Conservation (phyloP, 371 early-diverging fungal species). For the Nosema granulosis region DNA sequence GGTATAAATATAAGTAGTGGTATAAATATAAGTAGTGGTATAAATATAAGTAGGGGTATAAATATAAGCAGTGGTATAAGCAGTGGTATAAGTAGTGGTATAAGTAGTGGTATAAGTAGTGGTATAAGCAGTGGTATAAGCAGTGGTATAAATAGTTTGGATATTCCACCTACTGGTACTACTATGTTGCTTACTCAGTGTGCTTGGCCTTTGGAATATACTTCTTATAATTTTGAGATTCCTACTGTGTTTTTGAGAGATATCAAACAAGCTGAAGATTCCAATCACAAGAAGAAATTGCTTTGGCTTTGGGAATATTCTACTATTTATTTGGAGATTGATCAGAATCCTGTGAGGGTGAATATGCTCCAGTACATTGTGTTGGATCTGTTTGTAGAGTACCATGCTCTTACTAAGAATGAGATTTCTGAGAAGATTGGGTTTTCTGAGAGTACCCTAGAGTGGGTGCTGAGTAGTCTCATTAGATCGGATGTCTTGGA, state of each 20-base stretch:
- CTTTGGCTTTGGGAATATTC: constrained; percentile 30
- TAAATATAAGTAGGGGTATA: background rate
- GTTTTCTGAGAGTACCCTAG: background rate
- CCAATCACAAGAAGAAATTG: constrained; percentile 5
- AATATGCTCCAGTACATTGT: constrained; percentile 42
- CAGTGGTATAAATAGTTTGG: background rate
- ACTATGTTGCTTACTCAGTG: constrained; percentile 15
- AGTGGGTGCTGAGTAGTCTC: background rate
- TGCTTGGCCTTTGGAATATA: constrained; percentile 18
- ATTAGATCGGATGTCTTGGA: constrained; percentile 1
- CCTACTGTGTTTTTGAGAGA: constrained; percentile 11
- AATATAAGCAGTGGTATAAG: background rate
- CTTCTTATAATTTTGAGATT: background rate
- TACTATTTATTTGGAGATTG: constrained; percentile 10
- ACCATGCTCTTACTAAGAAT: background rate
- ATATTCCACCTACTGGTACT: background rate
- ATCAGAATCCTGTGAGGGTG: background rate
- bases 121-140: background rate
- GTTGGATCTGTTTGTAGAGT: constrained; percentile 10
- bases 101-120: background rate
- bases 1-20: background rate
- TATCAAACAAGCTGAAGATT: background rate
- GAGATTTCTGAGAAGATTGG: background rate
- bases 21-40: background rate
- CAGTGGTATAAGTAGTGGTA: background rate